Evolutionary conservation across 2,329 filamentous ascomycete species (phyloP).

Genomic region (Aspergillus candidus): DNA sequence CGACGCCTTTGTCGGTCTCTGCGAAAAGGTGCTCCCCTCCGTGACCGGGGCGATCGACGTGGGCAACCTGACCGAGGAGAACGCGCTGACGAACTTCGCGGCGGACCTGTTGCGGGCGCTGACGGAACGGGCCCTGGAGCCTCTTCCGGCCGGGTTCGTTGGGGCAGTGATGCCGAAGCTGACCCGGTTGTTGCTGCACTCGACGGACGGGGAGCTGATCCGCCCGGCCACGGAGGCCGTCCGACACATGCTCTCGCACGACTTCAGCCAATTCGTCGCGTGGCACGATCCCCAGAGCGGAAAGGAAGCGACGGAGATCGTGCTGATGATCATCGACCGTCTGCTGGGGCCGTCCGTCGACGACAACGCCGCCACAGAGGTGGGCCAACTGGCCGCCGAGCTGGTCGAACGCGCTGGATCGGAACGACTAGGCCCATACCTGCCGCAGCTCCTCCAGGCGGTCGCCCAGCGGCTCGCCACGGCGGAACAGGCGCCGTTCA

Average conservation of each 20-base stretch:
- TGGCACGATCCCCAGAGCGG: conserved; percentile 74
- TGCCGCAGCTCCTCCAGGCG: conserved; percentile 80
- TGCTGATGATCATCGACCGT: conserved; percentile 85
- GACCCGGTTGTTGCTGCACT: conserved; percentile 72
- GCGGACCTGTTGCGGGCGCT: conserved; percentile 77
- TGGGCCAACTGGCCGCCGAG: conserved; percentile 88
- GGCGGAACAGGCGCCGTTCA: conserved; percentile 80
- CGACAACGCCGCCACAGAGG: conserved; percentile 91
- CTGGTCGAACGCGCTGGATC: conserved; percentile 92
- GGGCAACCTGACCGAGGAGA: conserved; percentile 73
- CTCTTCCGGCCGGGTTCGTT: conserved; percentile 81
- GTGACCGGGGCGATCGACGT: conserved; percentile 86
- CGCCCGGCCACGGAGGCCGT: conserved; percentile 79
- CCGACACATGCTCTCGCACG: conserved; percentile 83
- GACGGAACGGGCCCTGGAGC: conserved; percentile 74
- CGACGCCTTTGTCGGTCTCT: conserved; percentile 69
- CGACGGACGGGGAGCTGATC: conserved; percentile 79
- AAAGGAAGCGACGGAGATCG: conserved; percentile 79
- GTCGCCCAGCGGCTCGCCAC: conserved; percentile 79
- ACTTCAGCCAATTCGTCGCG: conserved; percentile 79
- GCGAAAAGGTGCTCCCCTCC: conserved; percentile 78
- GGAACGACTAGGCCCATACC: conserved; percentile 81
- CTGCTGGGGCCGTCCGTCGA: conserved; percentile 78
- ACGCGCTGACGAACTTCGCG: conserved; percentile 74
- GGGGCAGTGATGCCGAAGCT: conserved; percentile 81